A percentile compares a stretch with the other conserved stretches of the same genome.
phyloP scores from a whole-genome alignment of 2,329 filamentous ascomycete species.

The Venturia effusa region DNA sequence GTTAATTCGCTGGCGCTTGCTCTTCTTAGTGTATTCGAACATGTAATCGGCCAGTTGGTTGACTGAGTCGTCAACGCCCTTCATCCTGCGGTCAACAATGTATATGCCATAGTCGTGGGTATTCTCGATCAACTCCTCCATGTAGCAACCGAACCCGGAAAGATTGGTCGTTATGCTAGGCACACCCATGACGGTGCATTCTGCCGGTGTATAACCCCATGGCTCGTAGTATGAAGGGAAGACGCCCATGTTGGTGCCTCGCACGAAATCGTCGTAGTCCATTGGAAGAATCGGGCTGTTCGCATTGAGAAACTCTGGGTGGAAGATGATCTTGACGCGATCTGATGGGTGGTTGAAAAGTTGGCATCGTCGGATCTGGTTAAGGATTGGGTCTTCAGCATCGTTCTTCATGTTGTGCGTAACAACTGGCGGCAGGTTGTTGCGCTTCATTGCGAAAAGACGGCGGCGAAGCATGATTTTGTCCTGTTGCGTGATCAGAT shows the following conservation, averaged over 20 bases:
- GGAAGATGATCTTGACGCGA: conserved; percentile 95
- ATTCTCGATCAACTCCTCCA: conserved; percentile 98
- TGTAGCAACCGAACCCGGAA: conserved; percentile 96
- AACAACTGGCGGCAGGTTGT: conserved; percentile 83
- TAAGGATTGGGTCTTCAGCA: conserved; percentile 82
- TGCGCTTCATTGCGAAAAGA: conserved; percentile 92
- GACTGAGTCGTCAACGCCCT: conserved; percentile 94
- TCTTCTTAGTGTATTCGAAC: conserved; percentile 91
- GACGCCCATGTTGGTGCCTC: conserved; percentile 88
- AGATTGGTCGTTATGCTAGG: conserved; percentile 97
- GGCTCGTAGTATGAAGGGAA: conserved; percentile 99
- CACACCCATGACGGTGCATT: conserved; percentile 98
- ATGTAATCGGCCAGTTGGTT: conserved; percentile 89
- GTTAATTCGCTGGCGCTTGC: conserved; percentile 93
- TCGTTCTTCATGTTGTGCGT: conserved; percentile 99
- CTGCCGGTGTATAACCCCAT: conserved; percentile 96
- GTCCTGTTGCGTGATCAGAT: conserved; percentile 83
- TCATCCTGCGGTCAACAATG: conserved; percentile 90
- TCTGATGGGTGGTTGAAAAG: conserved; percentile 94
- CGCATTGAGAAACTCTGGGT: conserved; percentile 94
- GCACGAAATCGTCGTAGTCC: conserved; percentile 97
- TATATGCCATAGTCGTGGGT: conserved; percentile 97
- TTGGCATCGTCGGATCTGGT: conserved; percentile 90
- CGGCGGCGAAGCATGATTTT: conserved; percentile 84
- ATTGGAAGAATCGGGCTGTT: conserved; percentile 89